Evolutionary conservation across 1,284 basidiomycete species (phyloP), one percentile per base, ranked within the genome.

Genomic region (Puccinia coronata): DNA sequence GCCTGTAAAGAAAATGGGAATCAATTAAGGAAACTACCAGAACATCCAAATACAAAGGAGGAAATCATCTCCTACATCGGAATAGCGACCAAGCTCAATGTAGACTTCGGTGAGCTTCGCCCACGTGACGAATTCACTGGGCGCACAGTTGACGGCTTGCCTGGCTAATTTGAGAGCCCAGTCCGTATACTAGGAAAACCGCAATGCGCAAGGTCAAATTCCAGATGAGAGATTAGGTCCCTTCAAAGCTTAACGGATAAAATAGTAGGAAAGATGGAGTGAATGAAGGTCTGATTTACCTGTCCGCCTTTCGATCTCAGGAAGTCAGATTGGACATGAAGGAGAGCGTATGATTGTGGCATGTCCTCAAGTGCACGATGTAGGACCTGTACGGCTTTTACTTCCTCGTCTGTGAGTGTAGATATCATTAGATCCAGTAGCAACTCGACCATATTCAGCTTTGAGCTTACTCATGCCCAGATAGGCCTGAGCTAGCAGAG

Each of bases 51-150:
- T 78, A 23, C 55, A 53, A 49, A 34, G 49, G 75, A 63, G 69
- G 11, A 18, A 20, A 51, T 25, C 16, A 65, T 34, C n/a, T 85
- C 88, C 75, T 82, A 90, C 91, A 80, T 92, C 91, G 85, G 97
- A 93, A 86, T 90, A 98, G 86, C 95, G 91, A 18, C 91, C 91
- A 71, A 94, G 87, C 82, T 97, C 95, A 77, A 98, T 96, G 86
- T 96, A 97, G 82, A 96, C 89, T 83, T 98, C 94, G 0, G 96
- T 96, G 82, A 98, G 88, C 87, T 98, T 99, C 84, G 98, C 95
- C 96, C 96, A 99, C 0, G 96, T 98, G 39, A 97, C 92, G 84
- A 98, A 99, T 87, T 99, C 97, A 87, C 93, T 95, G 5, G 96
- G 96, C 0, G 96, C 96, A 83, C 95, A 96, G 84, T 98, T 98